Evolutionary conservation across 306 rosid species (phyloP), one percentile per base, ranked within the genome.

Genomic region (Rosa persica): DNA sequence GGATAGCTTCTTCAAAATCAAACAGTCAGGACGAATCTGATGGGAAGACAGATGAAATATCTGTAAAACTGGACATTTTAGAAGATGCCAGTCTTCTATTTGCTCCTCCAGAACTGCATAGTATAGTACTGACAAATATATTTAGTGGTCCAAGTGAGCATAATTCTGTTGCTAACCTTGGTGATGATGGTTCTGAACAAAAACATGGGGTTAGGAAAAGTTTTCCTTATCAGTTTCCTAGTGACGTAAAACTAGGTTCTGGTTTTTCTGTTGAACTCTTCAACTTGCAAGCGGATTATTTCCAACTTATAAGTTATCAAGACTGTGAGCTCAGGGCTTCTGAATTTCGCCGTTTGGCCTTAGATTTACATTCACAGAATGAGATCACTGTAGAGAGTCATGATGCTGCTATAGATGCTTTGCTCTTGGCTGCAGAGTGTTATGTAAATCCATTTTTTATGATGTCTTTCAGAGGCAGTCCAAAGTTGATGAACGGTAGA

Each of bases 391-490:
- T 78, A 82, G 98, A 92, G 88, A 87, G 96, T 84, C 98, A 92
- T 81, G 93, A 94, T 83, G 97, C 97, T 79, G 94, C 96, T 57
- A 83, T 94, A 79, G 97, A 92, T 89, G 96, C 98, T 81, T 82
- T 94, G 87, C 88, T 94, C 72, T 84, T 94, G 84, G 96, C 97
- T 22, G 97, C 98, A 67, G 98, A 94, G 84, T 94, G 98, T 83
- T 88, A 92, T 82, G 93, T 94, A 67, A 94, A 94, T 85, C 98
- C 98, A 20, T 90, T 81, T 89, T 92, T 92, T 87, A 89, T 92
- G 93, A 80, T 80, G 76, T 80, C 93, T 77, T 77, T 82, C 69
- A 89, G 83, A 81, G 77, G 81, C 61, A 79, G 84, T 81, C 77
- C 89, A 54, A 88, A 89, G 67, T 77, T 84, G 60, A 67, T 52